These are phyloP conservation scores for Pterula multifida DNA, from an alignment of 1,284 basidiomycete species.

Conservation along the genomic window DNA sequence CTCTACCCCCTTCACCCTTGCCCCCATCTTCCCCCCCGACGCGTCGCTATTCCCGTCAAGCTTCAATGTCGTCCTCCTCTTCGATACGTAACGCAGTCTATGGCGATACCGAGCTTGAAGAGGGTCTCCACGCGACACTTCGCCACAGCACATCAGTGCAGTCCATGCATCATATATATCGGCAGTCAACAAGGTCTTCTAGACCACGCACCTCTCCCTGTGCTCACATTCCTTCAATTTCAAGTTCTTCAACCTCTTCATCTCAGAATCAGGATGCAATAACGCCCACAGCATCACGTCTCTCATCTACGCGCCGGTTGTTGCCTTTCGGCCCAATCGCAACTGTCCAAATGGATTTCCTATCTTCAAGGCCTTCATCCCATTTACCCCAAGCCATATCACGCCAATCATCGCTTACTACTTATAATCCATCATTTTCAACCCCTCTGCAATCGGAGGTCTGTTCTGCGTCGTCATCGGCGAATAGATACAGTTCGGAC, in stretches of 20 bases:
- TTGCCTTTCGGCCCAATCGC: not conserved
- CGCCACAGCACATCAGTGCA: not conserved
- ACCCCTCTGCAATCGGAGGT: not conserved
- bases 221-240: not conserved
- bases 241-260: not conserved
- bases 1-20: not conserved
- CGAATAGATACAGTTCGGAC: not conserved
- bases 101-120: not conserved
- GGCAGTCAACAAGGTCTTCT: not conserved
- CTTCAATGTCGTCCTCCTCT: not conserved
- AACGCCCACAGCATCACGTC: not conserved
- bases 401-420: not conserved
- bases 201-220: not conserved
- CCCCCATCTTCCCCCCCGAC: not conserved
- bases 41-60: not conserved
- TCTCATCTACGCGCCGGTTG: not conserved
- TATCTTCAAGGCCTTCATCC: not conserved
- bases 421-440: not conserved
- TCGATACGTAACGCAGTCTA: conserved; percentile 1
- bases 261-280: not conserved
- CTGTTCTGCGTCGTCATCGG: not conserved
- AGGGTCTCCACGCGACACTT: not conserved
- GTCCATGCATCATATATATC: not conserved
- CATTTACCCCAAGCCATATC: not conserved
- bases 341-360: not conserved